A percentile compares a stretch with the other conserved stretches of the same genome.
These are phyloP conservation scores for Cercophora sp. DNA, from an alignment of 495 filamentous ascomycete genomes.

Conservation along the genomic window DNA sequence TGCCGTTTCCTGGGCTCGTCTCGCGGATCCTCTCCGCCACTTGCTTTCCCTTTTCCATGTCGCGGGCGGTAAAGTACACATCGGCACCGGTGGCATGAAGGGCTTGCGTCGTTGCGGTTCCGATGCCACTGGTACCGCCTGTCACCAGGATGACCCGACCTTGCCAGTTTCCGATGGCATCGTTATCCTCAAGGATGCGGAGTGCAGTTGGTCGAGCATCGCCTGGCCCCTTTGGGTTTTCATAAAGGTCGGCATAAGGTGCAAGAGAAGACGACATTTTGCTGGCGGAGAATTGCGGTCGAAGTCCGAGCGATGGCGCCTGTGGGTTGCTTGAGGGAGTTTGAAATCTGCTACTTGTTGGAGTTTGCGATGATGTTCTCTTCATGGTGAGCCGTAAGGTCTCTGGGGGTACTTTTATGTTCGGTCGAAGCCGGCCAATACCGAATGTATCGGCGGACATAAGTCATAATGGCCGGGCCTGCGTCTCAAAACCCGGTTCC, in stretches of 20 bases:
- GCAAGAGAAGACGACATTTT: not conserved
- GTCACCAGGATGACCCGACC: conserved; percentile 52
- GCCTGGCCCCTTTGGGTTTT: conserved; percentile 43
- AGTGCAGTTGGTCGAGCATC: conserved; percentile 54
- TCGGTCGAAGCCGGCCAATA: too few species aligned
- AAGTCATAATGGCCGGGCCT: too few species aligned
- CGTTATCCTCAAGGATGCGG: conserved; percentile 51
- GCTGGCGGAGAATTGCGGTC: not conserved
- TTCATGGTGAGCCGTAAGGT: too few species aligned
- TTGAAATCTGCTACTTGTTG: too few species aligned
- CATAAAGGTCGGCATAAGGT: conserved; percentile 18
- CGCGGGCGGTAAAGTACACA: conserved; percentile 41
- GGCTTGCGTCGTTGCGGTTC: conserved; percentile 48
- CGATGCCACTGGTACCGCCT: conserved; percentile 51
- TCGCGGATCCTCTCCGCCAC: not conserved
- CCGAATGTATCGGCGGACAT: too few species aligned
- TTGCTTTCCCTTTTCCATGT: conserved; percentile 31
- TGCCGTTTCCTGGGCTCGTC: not conserved
- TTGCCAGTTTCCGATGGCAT: conserved; percentile 32
- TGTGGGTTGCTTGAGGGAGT: too few species aligned
- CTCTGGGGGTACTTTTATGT: too few species aligned
- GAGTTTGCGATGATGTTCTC: too few species aligned
- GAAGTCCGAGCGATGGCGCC: not conserved
- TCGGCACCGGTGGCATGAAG: conserved; percentile 45
- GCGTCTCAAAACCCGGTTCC: too few species aligned